Conservation (phyloP, 371 early-diverging fungal genomes). For the Mortierella sp. region DNA sequence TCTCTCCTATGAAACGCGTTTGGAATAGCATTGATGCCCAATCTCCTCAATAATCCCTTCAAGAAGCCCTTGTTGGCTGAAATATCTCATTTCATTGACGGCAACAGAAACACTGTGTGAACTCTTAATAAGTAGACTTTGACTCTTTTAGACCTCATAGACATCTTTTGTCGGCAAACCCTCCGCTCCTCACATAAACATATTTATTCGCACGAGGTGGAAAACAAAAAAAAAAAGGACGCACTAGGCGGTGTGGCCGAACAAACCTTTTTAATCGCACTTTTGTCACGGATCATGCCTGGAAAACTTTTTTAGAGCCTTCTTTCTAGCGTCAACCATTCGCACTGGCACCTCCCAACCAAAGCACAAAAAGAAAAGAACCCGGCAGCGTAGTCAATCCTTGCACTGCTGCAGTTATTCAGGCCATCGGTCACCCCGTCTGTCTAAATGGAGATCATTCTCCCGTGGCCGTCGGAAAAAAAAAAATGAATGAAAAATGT, state of each 20-base stretch:
- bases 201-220: neutral
- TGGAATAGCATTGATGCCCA: constrained; percentile 37
- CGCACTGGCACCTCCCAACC: too few species aligned
- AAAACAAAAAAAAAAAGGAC: neutral
- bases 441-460: neutral
- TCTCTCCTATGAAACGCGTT: neutral
- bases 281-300: neutral
- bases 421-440: too few species aligned
- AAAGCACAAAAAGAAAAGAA: too few species aligned
- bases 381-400: too few species aligned
- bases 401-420: too few species aligned
- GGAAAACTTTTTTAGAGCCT: too few species aligned
- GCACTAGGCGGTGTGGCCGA: neutral
- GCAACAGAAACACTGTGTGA: neutral
- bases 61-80: constrained; percentile 33
- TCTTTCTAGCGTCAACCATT: too few species aligned
- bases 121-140: neutral
- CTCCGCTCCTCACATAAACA: too few species aligned
- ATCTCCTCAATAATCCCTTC: constrained; percentile 20
- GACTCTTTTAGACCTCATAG: neutral
- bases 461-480: constrained; percentile 21
- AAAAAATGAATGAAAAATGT: neutral
- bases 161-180: neutral
- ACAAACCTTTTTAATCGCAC: neutral
- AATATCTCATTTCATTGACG: constrained; percentile 39